Evolutionary conservation across 139 green algal species (phyloP).

Genomic region (Chlorella vulgaris): DNA sequence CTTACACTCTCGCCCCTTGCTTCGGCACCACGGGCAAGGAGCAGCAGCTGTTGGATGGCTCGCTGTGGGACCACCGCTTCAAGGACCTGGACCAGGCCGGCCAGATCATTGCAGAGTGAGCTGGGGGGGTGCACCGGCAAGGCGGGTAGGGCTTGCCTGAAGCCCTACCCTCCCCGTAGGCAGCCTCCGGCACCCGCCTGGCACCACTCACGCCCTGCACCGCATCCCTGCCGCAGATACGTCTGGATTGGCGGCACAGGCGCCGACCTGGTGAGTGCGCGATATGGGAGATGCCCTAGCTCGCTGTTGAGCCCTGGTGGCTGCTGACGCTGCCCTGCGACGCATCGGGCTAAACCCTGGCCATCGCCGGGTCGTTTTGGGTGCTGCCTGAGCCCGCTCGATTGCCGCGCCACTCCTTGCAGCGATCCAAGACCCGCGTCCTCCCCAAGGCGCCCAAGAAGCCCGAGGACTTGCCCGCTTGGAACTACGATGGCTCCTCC

Average conservation of each 20-base stretch:
- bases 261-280: slow-evolving; percentile 17
- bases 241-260: slow-evolving; percentile 33
- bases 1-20: slow-evolving; percentile 30
- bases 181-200: background rate
- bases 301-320: too few species aligned
- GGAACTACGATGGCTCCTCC: slow-evolving; percentile 97
- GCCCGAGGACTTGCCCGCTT: slow-evolving; percentile 83
- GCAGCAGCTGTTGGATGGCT: slow-evolving; percentile 40
- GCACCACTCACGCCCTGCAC: background rate
- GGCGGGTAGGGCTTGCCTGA: background rate
- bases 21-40: slow-evolving; percentile 37
- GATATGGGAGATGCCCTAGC: too few species aligned
- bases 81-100: slow-evolving; percentile 41
- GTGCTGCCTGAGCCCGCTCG: too few species aligned
- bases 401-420: background rate
- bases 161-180: too few species aligned
- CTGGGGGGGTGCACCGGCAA: background rate
- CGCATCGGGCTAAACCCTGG: too few species aligned
- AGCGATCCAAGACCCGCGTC: slow-evolving; percentile 80
- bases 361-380: background rate
- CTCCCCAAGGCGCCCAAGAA: slow-evolving; percentile 59
- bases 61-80: slow-evolving; percentile 41
- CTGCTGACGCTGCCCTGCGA: too few species aligned
- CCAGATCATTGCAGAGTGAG: slow-evolving; percentile 39
- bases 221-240: background rate